Conservation (phyloP, 2,329 filamentous ascomycete species). For the Juglanconis oblonga region DNA sequence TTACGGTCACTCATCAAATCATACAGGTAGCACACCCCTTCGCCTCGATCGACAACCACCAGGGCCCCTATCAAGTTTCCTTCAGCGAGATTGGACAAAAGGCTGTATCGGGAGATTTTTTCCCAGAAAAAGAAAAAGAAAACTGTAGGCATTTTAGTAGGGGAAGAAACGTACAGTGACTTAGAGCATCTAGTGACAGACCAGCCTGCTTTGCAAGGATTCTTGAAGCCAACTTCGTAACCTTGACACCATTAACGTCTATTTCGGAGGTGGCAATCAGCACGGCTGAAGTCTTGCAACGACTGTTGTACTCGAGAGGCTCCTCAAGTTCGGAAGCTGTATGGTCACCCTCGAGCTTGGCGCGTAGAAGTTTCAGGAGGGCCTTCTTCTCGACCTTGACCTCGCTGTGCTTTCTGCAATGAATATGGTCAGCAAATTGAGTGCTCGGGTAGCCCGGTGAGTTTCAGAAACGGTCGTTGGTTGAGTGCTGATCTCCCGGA, state of each 20-base stretch:
- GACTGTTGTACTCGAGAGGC: conserved; percentile 12
- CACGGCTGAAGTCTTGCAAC: conserved; percentile 15
- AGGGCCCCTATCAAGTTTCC: background rate
- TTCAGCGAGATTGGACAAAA: background rate
- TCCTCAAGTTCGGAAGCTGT: conserved; percentile 13
- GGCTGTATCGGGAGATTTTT: background rate
- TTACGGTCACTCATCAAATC: conserved; percentile 14
- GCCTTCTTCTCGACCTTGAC: conserved; percentile 18
- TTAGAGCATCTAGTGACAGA: conserved; percentile 15
- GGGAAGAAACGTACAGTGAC: conserved; percentile 4
- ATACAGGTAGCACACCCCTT: conserved; percentile 11
- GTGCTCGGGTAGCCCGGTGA: background rate
- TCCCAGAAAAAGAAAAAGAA: background rate
- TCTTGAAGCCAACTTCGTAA: conserved; percentile 16
- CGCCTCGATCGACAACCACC: conserved; percentile 14
- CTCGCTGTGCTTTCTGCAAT: conserved; percentile 17
- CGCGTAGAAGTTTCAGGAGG: conserved; percentile 13
- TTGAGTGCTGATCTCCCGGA: background rate
- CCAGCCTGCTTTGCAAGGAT: conserved; percentile 17
- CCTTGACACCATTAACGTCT: conserved; percentile 16
- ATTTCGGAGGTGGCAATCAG: conserved; percentile 15
- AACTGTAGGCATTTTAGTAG: no score
- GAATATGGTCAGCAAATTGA: background rate
- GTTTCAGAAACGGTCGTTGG: no score
- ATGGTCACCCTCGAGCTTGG: conserved; percentile 13